Conservation (phyloP, 2,329 filamentous ascomycete genomes). For the Metarhizium guizhouense region DNA sequence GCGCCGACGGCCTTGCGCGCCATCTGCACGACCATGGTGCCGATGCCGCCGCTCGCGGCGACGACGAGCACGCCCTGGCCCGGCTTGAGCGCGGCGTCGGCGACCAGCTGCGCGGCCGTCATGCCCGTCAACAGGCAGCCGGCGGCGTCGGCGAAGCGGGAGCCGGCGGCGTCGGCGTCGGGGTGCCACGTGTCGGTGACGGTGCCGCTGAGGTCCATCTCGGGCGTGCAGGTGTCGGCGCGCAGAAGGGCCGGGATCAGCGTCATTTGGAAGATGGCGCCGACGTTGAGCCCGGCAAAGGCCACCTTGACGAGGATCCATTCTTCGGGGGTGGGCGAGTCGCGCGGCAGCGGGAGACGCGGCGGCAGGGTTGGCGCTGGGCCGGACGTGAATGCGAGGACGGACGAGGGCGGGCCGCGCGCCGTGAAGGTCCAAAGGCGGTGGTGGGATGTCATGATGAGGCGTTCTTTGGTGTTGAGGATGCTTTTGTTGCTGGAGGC, state of each 20-base stretch:
- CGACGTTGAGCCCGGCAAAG: slow-evolving; percentile 36
- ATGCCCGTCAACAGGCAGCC: slow-evolving; percentile 29
- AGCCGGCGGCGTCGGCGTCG: slow-evolving; percentile 7
- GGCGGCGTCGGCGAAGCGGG: slow-evolving; percentile 24
- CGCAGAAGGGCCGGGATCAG: slow-evolving; percentile 30
- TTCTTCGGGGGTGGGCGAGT: slow-evolving; percentile 17
- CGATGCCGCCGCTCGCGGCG: slow-evolving; percentile 42
- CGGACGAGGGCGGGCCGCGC: slow-evolving; percentile 17
- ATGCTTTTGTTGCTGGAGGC: too few species aligned
- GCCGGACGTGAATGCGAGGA: slow-evolving; percentile 16
- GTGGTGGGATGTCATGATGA: background rate
- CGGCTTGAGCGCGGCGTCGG: slow-evolving; percentile 25
- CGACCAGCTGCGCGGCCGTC: slow-evolving; percentile 29
- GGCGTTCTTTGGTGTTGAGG: background rate
- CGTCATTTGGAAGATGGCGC: slow-evolving; percentile 31
- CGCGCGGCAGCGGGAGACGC: slow-evolving; percentile 18
- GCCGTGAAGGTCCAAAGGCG: slow-evolving; percentile 19
- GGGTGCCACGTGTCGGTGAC: slow-evolving; percentile 26
- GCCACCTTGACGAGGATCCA: slow-evolving; percentile 32
- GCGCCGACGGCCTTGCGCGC: slow-evolving; percentile 26
- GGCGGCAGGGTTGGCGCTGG: slow-evolving; percentile 10
- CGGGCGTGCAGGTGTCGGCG: slow-evolving; percentile 25
- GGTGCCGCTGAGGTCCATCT: slow-evolving; percentile 34
- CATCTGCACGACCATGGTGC: slow-evolving; percentile 37
- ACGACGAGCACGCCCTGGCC: slow-evolving; percentile 37